Conservation (phyloP, 805 yeast species). For the Millerago galiae region DNA sequence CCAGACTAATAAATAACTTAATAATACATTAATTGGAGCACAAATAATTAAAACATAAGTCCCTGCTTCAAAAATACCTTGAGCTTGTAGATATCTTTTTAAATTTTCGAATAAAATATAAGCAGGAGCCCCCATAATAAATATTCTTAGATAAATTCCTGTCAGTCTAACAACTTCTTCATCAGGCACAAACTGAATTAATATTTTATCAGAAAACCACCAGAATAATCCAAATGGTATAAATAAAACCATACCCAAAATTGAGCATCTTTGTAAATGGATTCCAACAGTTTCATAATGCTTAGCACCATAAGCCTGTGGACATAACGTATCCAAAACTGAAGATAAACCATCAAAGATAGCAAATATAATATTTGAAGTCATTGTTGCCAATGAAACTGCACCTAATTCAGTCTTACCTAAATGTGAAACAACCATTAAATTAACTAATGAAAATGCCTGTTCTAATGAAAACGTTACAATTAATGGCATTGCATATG, state of each 20-base stretch:
- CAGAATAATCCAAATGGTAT: conserved; percentile 49
- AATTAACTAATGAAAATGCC: conserved; percentile 49
- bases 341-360: conserved; percentile 79
- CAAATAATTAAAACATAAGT: conserved; percentile 59
- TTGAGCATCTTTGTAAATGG: conserved; percentile 65
- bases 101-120: conserved; percentile 72
- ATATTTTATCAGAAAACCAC: conserved; percentile 49
- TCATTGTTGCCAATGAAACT: conserved; percentile 77
- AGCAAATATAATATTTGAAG: conserved; percentile 74
- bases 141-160: conserved; percentile 41
- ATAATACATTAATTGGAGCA: conserved; percentile 62
- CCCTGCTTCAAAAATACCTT: conserved; percentile 79
- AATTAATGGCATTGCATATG: conserved; percentile 49
- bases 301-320: conserved; percentile 83
- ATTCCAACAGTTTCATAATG: conserved; percentile 62
- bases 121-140: conserved; percentile 71
- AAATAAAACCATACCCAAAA: conserved; percentile 37
- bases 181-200: conserved; percentile 44
- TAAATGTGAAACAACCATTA: conserved; percentile 69
- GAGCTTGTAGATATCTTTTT: conserved; percentile 81
- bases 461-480: conserved; percentile 54
- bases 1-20: conserved; percentile 75
- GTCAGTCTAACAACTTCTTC: conserved; percentile 48
- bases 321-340: conserved; percentile 74
- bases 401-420: conserved; percentile 81